Evolutionary conservation across 495 filamentous ascomycete genomes (phyloP), one percentile per base, ranked within the genome.

Genomic region (Podospora anserina): DNA sequence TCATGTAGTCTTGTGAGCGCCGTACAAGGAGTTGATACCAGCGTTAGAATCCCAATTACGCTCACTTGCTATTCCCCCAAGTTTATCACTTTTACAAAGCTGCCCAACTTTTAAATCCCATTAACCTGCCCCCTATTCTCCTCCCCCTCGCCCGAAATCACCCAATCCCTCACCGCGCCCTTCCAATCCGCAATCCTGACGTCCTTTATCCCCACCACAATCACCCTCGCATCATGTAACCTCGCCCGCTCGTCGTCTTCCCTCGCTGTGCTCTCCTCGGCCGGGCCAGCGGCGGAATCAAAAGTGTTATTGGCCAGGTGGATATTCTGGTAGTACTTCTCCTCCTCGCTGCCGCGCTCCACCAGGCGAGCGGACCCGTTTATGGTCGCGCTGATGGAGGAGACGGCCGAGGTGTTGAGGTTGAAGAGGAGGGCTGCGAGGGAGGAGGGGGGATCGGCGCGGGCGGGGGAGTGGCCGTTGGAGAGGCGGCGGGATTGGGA

Each of bases 261-360:
- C 57, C 15, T 66, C 68, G 19, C 68, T 66, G 64, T 56, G 63
- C 55, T 66, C 67, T 23, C 78, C 69, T 68, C 63, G 71, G 63
- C 54, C 67, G 64, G 76, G n/a, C 39, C 63, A 3, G 59, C 19
- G 53, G 39, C 78, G 56, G 76, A 77, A 18, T 84, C 85, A 78
- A 96, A 96, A 0, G 91, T 94, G 77, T 98, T 96, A 75, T 97
- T 97, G 79, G 92, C 93, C 70, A 97, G 73, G 82, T 99, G 95
- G 70, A 82, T 82, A 64, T 87, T 86, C 71, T 91, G 90, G 72
- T 90, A 97, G 84, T 89, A 97, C 16, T 72, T 67, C 78, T 97
- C 95, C 74, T 96, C 91, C 55, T 91, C 90, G 2, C 87, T 91
- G 2, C 89, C 92, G 5, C 80, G 74, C 5, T 88, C 83, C 49